Conservation (phyloP, 352 stramenopile species). For the Pythium dissimile region DNA sequence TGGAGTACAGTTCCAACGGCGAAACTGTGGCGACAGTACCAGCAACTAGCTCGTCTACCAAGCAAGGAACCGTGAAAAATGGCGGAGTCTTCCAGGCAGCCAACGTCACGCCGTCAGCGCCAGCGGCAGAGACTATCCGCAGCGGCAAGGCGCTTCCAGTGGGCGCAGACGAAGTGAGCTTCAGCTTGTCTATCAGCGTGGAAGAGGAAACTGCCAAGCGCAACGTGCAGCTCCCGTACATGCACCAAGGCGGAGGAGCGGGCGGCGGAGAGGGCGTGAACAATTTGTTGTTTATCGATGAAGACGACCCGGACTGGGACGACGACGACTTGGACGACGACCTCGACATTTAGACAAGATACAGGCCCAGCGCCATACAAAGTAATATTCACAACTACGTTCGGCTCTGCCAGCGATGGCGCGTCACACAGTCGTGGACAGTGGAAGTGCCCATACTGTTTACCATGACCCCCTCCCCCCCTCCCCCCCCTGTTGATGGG, state of each 20-base stretch:
- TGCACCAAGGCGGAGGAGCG: conserved; percentile 37
- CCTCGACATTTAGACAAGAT: conserved; percentile 31
- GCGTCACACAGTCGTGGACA: conserved; percentile 7
- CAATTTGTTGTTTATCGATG: conserved; percentile 71
- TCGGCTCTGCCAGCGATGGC: not conserved
- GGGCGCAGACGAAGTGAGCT: conserved; percentile 54
- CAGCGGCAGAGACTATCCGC: not conserved
- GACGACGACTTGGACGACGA: conserved; percentile 51
- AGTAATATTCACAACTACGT: not conserved
- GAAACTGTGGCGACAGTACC: not conserved
- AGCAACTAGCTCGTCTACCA: not conserved
- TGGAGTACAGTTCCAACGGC: conserved; percentile 26
- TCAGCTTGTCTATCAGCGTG: conserved; percentile 63
- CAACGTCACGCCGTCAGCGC: not conserved
- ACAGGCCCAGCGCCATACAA: not conserved
- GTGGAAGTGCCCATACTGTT: too few species aligned
- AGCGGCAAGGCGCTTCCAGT: conserved; percentile 37
- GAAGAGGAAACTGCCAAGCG: conserved; percentile 56
- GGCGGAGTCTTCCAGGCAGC: not conserved
- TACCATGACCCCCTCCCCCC: too few species aligned
- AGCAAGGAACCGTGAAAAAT: not conserved
- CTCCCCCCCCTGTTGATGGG: too few species aligned
- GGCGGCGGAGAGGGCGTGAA: conserved; percentile 2
- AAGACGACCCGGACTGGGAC: conserved; percentile 74
- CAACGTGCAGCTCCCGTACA: conserved; percentile 68